phyloP scores from a whole-genome alignment of 2,329 filamentous ascomycete species.

The Phialocephala sp. region DNA sequence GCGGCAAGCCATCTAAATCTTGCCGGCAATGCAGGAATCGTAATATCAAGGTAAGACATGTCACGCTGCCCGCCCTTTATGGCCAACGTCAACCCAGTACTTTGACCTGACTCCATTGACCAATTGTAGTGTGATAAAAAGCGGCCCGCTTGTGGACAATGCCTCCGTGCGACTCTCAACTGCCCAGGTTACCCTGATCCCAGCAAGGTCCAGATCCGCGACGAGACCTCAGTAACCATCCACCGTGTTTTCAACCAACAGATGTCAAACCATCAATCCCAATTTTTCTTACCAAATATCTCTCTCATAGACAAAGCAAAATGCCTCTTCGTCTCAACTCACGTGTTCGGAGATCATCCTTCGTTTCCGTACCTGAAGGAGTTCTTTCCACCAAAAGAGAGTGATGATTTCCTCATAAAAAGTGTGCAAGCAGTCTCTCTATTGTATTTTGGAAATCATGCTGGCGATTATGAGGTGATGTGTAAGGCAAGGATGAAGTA shows the following conservation, averaged over 20 bases:
- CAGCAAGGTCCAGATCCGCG: constrained; percentile 22
- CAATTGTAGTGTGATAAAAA: constrained; percentile 28
- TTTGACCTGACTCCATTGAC: background rate
- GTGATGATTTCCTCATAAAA: constrained; percentile 9
- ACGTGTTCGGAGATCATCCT: constrained; percentile 18
- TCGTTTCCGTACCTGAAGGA: constrained; percentile 13
- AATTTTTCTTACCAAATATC: background rate
- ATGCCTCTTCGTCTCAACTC: constrained; percentile 19
- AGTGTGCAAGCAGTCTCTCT: constrained; percentile 21
- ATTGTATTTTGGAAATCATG: constrained; percentile 17
- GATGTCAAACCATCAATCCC: background rate
- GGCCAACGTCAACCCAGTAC: background rate
- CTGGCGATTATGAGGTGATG: constrained; percentile 2
- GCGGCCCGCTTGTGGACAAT: constrained; percentile 27
- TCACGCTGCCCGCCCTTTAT: background rate
- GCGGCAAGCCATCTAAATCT: background rate
- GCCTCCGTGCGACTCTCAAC: constrained; percentile 18
- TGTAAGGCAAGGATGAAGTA: constrained; percentile 24
- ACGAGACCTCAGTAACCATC: constrained; percentile 19
- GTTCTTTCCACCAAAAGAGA: constrained; percentile 12
- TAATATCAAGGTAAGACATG: constrained; percentile 1
- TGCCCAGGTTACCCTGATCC: constrained; percentile 29
- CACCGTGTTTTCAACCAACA: constrained; percentile 8
- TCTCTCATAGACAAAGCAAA: constrained; percentile 14
- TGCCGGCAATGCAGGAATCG: constrained; percentile 7